Percentiles rank a stretch among this genome's conserved stretches.
These are phyloP conservation scores for Phytophthora macrochlamydospora DNA, from an alignment of 352 stramenopile genomes.

Conservation along the genomic window DNA sequence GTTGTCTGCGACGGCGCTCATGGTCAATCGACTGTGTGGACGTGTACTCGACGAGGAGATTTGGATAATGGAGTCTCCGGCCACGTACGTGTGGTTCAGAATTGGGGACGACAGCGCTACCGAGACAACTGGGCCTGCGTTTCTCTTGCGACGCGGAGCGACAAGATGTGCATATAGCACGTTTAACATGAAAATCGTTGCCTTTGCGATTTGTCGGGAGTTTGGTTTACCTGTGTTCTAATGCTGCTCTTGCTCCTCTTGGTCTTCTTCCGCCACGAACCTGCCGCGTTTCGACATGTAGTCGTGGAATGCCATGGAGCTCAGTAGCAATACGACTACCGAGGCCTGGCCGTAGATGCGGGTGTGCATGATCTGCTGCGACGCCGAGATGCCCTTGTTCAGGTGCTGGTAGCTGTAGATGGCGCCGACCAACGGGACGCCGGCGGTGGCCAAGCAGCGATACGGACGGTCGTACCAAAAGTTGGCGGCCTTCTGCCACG, in stretches of 20 bases:
- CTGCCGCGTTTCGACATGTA: conserved; percentile 71
- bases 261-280: conserved; percentile 48
- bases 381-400: conserved; percentile 67
- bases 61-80: conserved; percentile 9
- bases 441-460: conserved; percentile 44
- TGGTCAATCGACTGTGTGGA: conserved; percentile 5
- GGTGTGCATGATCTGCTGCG: conserved; percentile 83
- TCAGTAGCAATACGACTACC: conserved; percentile 64
- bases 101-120: conserved; percentile 13
- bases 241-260: conserved; percentile 11
- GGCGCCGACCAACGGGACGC: conserved; percentile 59
- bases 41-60: conserved; percentile 18
- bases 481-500: conserved; percentile 60
- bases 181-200: not conserved
- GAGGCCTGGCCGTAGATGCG: conserved; percentile 76
- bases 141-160: conserved; percentile 25
- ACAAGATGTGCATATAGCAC: not conserved
- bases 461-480: conserved; percentile 80
- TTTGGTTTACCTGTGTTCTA: not conserved
- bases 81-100: conserved; percentile 13
- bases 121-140: conserved; percentile 3
- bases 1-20: conserved; percentile 23
- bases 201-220: not conserved
- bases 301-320: conserved; percentile 81
- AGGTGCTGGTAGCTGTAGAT: conserved; percentile 70